Conservation (phyloP, 2,329 filamentous ascomycete genomes). For the Nemania sp. region DNA sequence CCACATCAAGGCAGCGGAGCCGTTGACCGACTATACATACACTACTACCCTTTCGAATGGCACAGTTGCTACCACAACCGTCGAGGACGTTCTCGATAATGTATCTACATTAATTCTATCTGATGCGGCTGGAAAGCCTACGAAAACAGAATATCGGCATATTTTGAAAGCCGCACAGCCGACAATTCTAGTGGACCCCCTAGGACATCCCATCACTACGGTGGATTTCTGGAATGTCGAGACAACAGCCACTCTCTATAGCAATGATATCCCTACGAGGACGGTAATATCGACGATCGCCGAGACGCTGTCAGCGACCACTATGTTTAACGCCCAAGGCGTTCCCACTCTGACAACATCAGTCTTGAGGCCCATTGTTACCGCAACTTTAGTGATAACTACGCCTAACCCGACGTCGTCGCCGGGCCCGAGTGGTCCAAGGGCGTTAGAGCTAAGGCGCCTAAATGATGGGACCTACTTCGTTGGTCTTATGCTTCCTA, state of each 20-base stretch:
- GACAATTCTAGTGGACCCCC: slow-evolving; percentile 41
- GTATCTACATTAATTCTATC: slow-evolving; percentile 7
- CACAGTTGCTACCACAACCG: slow-evolving; percentile 34
- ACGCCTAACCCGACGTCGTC: slow-evolving; percentile 36
- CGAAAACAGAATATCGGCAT: slow-evolving; percentile 24
- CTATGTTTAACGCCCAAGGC: slow-evolving; percentile 38
- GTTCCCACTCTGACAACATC: slow-evolving; percentile 39
- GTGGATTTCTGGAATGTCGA: slow-evolving; percentile 39
- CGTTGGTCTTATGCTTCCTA: slow-evolving; percentile 53
- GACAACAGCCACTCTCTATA: slow-evolving; percentile 34
- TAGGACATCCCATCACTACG: slow-evolving; percentile 43
- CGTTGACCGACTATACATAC: slow-evolving; percentile 23
- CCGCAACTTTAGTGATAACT: slow-evolving; percentile 28
- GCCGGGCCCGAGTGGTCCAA: slow-evolving; percentile 23
- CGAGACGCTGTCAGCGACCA: slow-evolving; percentile 34
- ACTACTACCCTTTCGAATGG: slow-evolving; percentile 37
- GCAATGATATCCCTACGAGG: slow-evolving; percentile 38
- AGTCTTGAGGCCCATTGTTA: slow-evolving; percentile 40
- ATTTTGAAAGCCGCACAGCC: slow-evolving; percentile 20
- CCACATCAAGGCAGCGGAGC: slow-evolving; percentile 36
- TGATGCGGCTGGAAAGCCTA: slow-evolving; percentile 40
- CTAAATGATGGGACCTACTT: slow-evolving; percentile 53
- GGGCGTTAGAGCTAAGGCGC: slow-evolving; percentile 32
- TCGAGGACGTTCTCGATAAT: slow-evolving; percentile 27
- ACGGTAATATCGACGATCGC: slow-evolving; percentile 36